Percentiles rank a stretch among this genome's conserved stretches.
Conservation (phyloP, 1,284 basidiomycete species). For the Leccinum insigne region DNA sequence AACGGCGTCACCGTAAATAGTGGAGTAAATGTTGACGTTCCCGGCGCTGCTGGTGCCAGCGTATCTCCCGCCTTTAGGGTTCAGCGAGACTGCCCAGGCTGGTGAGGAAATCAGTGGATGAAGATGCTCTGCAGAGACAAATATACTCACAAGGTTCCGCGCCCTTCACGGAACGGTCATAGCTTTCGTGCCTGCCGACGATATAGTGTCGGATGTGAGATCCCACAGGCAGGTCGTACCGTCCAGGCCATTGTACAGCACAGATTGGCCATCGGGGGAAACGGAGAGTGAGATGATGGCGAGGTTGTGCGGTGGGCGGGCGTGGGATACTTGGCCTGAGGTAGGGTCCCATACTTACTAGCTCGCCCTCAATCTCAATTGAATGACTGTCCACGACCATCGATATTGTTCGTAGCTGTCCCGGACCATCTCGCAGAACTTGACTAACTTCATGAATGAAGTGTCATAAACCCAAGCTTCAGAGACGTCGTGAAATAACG, state of each 20-base stretch:
- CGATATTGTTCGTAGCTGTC: too few relatives aligned
- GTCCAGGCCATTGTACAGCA: slow-evolving; percentile 78
- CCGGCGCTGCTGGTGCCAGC: slow-evolving; percentile 80
- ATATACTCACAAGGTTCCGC: slow-evolving; percentile 65
- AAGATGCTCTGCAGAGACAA: neutral
- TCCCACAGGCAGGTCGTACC: slow-evolving; percentile 78
- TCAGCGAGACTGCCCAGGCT: slow-evolving; percentile 84
- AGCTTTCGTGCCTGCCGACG: slow-evolving; percentile 71
- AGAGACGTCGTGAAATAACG: too few relatives aligned
- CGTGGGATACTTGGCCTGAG: slow-evolving; percentile 62
- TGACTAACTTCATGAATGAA: too few relatives aligned
- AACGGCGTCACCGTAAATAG: slow-evolving; percentile 81
- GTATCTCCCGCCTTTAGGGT: slow-evolving; percentile 71
- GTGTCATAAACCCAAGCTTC: too few relatives aligned
- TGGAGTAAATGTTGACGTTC: slow-evolving; percentile 66
- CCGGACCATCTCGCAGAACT: too few relatives aligned
- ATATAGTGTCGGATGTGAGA: slow-evolving; percentile 53
- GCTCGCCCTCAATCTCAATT: too few relatives aligned
- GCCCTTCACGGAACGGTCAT: slow-evolving; percentile 51
- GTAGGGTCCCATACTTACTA: slow-evolving; percentile 50
- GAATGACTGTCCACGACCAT: too few relatives aligned
- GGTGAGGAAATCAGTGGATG: slow-evolving; percentile 3
- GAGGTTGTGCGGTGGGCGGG: slow-evolving; percentile 70
- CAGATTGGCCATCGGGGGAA: slow-evolving; percentile 59
- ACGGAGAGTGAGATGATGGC: slow-evolving; percentile 73